These are phyloP conservation scores for Phytophthora fragariae DNA, from an alignment of 352 stramenopile species.

Conservation along the genomic window DNA sequence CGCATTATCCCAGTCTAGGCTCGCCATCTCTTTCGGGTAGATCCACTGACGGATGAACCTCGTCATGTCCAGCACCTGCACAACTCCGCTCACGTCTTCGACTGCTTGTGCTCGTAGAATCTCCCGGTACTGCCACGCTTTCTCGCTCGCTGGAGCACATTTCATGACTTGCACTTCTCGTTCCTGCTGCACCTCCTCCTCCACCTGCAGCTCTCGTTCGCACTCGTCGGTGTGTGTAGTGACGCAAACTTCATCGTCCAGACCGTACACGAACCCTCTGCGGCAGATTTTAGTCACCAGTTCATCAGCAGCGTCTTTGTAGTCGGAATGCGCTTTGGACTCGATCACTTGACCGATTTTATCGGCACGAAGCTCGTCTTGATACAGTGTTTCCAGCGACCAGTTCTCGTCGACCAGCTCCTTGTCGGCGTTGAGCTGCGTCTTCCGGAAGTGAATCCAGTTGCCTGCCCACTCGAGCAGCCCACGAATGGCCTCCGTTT, in stretches of 20 bases:
- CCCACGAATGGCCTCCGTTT: slow-evolving; percentile 61
- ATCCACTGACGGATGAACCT: slow-evolving; percentile 22
- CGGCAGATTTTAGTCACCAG: slow-evolving; percentile 30
- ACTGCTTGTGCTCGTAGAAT: slow-evolving; percentile 30
- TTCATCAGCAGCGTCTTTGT: slow-evolving; percentile 2
- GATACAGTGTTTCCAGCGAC: slow-evolving; percentile 53
- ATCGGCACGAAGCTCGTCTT: slow-evolving; percentile 25
- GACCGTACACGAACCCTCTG: slow-evolving; percentile 28
- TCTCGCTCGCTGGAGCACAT: slow-evolving; percentile 31
- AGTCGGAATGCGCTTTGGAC: slow-evolving; percentile 14
- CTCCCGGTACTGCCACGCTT: slow-evolving; percentile 13
- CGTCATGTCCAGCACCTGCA: slow-evolving; percentile 9
- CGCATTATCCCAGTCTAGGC: slow-evolving; percentile 37
- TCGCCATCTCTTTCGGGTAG: slow-evolving; percentile 13
- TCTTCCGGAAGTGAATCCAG: slow-evolving; percentile 71
- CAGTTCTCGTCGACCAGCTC: slow-evolving; percentile 63
- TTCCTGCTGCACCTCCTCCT: slow-evolving; percentile 57
- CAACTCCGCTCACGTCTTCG: slow-evolving; percentile 7
- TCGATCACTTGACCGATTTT: slow-evolving; percentile 50
- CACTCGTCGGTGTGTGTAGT: slow-evolving; percentile 57
- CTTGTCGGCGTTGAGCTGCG: slow-evolving; percentile 17
- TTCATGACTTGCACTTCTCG: slow-evolving; percentile 21
- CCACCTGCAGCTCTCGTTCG: slow-evolving; percentile 64
- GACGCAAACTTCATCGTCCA: slow-evolving; percentile 53
- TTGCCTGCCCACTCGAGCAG: slow-evolving; percentile 84